Evolutionary conservation across 2,329 filamentous ascomycete genomes (phyloP).

Genomic region (Aspergillus versicolor): DNA sequence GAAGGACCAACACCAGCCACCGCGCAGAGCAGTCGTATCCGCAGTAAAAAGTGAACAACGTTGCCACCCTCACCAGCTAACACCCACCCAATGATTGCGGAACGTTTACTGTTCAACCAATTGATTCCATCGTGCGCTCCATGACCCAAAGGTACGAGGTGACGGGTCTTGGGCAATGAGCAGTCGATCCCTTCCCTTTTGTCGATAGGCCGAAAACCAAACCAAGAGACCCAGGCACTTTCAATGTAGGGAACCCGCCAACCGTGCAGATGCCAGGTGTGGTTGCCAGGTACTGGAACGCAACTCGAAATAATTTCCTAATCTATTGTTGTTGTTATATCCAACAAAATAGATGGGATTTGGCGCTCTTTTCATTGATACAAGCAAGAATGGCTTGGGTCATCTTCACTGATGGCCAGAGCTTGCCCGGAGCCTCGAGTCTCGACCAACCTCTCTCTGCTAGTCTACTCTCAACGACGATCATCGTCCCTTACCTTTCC

Average conservation of each 20-base stretch:
- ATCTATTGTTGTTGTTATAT: conserved; percentile 5
- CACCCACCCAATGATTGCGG: background rate
- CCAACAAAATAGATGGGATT: conserved; percentile 6
- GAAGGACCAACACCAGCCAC: background rate
- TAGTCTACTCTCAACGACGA: conserved; percentile 7
- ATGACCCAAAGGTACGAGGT: background rate
- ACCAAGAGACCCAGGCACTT: background rate
- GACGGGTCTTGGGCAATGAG: background rate
- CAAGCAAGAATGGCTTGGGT: conserved; percentile 10
- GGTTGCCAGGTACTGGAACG: background rate
- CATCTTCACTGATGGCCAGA: conserved; percentile 7
- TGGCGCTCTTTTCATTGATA: background rate
- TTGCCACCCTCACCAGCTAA: background rate
- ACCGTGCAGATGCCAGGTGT: background rate
- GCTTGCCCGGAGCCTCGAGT: conserved; percentile 1
- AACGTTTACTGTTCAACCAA: background rate
- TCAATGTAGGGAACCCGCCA: background rate
- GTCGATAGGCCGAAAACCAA: background rate
- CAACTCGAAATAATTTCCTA: conserved; percentile 18
- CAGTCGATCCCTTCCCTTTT: conserved; percentile 1
- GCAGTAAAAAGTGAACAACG: background rate
- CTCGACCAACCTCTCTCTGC: conserved; percentile 10
- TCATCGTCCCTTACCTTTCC: conserved; percentile 7
- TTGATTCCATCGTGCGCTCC: background rate
- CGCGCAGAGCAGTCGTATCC: background rate